These are phyloP conservation scores for Penicillium concentricum DNA, from an alignment of 2,329 filamentous ascomycete species.

Conservation along the genomic window DNA sequence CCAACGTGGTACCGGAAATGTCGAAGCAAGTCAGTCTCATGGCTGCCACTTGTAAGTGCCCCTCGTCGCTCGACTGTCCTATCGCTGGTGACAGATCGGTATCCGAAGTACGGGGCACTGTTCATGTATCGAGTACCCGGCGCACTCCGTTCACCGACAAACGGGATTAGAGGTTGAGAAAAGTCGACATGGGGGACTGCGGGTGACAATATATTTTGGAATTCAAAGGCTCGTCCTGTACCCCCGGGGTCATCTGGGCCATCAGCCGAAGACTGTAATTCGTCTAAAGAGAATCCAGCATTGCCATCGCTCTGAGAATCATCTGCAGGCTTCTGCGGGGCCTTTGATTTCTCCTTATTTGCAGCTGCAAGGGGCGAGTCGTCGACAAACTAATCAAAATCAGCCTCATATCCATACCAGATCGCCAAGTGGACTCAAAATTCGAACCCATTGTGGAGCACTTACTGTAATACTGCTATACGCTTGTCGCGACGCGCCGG, in stretches of 20 bases:
- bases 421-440: neutral
- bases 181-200: neutral
- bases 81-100: neutral
- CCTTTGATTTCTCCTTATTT: slow-evolving; percentile 2
- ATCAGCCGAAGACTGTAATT: neutral
- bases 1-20: slow-evolving; percentile 27
- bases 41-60: slow-evolving; percentile 6
- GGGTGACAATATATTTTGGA: neutral
- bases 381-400: slow-evolving; percentile 18
- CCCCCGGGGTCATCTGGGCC: neutral
- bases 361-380: slow-evolving; percentile 15
- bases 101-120: neutral
- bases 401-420: neutral
- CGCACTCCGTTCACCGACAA: neutral
- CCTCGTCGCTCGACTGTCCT: neutral
- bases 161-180: neutral
- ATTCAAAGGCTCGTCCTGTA: neutral
- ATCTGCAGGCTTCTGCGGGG: neutral
- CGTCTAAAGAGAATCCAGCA: neutral
- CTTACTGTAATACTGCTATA: slow-evolving; percentile 23
- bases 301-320: slow-evolving; percentile 4
- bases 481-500: slow-evolving; percentile 2
- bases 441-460: neutral
- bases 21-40: slow-evolving; percentile 24
- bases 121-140: neutral